Evolutionary conservation across 352 stramenopile genomes (phyloP).

Genomic region (Pythium apleroticum): DNA sequence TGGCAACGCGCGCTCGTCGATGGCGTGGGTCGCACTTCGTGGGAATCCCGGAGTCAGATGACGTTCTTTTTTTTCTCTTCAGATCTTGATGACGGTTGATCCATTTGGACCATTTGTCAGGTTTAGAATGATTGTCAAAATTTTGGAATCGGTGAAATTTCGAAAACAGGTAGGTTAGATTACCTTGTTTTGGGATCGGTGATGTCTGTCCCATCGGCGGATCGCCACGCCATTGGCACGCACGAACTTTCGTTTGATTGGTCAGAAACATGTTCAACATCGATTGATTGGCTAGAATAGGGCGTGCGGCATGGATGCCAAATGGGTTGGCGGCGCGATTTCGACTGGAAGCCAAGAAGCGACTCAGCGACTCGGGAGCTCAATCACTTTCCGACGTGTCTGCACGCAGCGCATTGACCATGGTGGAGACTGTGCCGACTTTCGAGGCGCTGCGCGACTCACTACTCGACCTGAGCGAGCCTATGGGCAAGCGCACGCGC

Average conservation of each 20-base stretch:
- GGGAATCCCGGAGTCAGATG: background rate
- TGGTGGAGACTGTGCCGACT: constrained; percentile 40
- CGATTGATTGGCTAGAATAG: constrained; percentile 31
- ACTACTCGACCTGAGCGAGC: constrained; percentile 80
- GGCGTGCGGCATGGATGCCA: constrained; percentile 11
- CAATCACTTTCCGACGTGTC: background rate
- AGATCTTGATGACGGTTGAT: constrained; percentile 8
- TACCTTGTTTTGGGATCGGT: background rate
- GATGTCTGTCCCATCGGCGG: background rate
- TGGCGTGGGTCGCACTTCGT: constrained; percentile 1
- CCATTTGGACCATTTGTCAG: constrained; percentile 9
- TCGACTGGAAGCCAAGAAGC: constrained; percentile 19
- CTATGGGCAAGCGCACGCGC: constrained; percentile 89
- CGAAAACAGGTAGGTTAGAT: background rate
- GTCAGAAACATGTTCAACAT: constrained; percentile 11
- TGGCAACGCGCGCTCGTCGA: constrained; percentile 16
- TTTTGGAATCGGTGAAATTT: background rate
- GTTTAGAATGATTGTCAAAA: background rate
- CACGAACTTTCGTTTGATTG: constrained; percentile 22
- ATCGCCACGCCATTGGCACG: constrained; percentile 25
- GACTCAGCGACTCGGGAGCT: constrained; percentile 1
- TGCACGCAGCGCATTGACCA: constrained; percentile 8
- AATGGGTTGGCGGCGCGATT: constrained; percentile 16
- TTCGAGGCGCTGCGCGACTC: constrained; percentile 60
- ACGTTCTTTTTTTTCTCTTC: constrained; percentile 13